Evolutionary conservation across 2,329 filamentous ascomycete species (phyloP).

Genomic region (Cladosporium sp.): DNA sequence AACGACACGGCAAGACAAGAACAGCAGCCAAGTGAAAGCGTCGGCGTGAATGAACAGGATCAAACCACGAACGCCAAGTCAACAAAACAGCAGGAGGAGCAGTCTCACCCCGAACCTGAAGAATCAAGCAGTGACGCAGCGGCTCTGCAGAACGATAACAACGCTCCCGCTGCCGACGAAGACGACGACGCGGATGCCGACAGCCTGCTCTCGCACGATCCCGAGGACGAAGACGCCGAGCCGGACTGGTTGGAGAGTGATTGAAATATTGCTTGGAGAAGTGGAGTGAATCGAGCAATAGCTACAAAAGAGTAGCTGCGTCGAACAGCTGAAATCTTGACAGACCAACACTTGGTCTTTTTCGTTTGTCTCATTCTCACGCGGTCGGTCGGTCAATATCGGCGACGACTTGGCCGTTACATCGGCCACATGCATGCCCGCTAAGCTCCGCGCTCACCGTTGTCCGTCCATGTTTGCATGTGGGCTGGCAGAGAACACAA

Average conservation of each 20-base stretch:
- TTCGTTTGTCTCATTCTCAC: too few species aligned
- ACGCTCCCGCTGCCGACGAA: not conserved
- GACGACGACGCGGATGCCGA: slow-evolving; percentile 39
- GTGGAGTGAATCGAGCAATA: too few species aligned
- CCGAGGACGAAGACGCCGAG: slow-evolving; percentile 62
- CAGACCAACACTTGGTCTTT: too few species aligned
- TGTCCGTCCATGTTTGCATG: too few species aligned
- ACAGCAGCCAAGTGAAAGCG: too few species aligned
- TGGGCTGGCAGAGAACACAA: too few species aligned
- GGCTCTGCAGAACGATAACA: not conserved
- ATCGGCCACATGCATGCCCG: not conserved
- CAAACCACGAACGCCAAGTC: too few species aligned
- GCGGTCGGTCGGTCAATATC: not conserved
- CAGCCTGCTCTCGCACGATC: slow-evolving; percentile 57
- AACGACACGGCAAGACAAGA: too few species aligned
- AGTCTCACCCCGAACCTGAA: not conserved
- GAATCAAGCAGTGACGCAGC: not conserved
- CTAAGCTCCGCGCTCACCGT: not conserved
- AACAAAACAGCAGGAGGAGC: not conserved
- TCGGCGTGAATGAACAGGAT: too few species aligned
- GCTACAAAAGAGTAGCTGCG: too few species aligned
- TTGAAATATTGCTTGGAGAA: not conserved
- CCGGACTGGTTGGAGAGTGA: slow-evolving; percentile 56
- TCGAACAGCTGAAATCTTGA: too few species aligned
- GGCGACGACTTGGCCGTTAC: not conserved